phyloP scores from a whole-genome alignment of 2,329 filamentous ascomycete species.

The Cylindrodendrum hubeiense region DNA sequence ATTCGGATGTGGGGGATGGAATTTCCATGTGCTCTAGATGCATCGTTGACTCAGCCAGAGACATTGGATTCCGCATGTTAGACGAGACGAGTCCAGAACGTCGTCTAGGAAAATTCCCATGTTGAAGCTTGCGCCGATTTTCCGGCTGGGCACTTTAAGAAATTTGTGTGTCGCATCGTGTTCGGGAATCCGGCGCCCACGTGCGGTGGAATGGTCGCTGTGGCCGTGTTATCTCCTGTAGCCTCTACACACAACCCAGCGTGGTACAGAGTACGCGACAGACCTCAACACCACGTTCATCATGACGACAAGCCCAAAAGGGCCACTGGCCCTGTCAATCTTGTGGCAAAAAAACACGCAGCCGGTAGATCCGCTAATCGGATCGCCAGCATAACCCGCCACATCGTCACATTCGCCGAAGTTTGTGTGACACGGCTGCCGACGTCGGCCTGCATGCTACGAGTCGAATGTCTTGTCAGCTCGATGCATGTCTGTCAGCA shows the following conservation, averaged over 20 bases:
- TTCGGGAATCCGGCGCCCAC: not conserved
- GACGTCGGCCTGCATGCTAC: constrained; percentile 12
- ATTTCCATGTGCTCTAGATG: constrained; percentile 4
- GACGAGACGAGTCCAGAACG: not conserved
- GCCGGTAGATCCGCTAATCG: constrained; percentile 6
- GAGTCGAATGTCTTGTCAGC: not conserved
- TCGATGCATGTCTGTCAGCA: constrained; percentile 1
- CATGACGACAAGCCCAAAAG: not conserved
- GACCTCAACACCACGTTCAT: not conserved
- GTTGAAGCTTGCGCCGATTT: not conserved
- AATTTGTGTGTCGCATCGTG: not conserved
- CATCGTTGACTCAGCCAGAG: not conserved
- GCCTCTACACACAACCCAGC: not conserved
- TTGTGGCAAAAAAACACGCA: not conserved
- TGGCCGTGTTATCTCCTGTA: not conserved
- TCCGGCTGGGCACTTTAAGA: not conserved
- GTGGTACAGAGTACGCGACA: not conserved
- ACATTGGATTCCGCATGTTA: not conserved
- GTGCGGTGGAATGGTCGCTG: not conserved
- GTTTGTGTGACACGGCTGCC: not conserved
- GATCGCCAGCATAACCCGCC: not conserved
- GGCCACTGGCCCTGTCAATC: constrained; percentile 25
- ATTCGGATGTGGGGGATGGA: not conserved
- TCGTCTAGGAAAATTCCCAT: not conserved
- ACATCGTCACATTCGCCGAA: not conserved